phyloP scores from a whole-genome alignment of 306 rosid genomes.

The Argentina anserina region DNA sequence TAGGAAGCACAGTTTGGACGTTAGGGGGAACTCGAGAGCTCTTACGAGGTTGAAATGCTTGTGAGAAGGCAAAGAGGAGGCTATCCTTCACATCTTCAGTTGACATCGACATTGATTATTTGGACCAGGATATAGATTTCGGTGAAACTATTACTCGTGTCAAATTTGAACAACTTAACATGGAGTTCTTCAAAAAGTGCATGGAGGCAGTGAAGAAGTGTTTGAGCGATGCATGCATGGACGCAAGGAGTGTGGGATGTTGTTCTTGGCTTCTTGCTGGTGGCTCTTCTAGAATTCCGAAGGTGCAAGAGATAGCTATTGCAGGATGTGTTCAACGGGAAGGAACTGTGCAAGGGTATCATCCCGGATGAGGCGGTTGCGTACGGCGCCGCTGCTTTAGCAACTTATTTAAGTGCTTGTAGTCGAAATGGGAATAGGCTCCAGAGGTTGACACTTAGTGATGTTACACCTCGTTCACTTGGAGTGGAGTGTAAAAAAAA shows the following conservation, averaged over 20 bases:
- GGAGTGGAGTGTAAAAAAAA: too few species aligned
- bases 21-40: not conserved
- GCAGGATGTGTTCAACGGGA: not conserved
- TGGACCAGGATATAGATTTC: not conserved
- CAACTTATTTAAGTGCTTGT: too few species aligned
- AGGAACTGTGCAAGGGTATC: not conserved
- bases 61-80: not conserved
- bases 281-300: constrained; percentile 4
- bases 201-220: not conserved
- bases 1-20: not conserved
- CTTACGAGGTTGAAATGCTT: not conserved
- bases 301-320: not conserved
- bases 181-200: not conserved
- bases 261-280: not conserved
- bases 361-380: not conserved
- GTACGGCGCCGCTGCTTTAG: not conserved
- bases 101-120: not conserved
- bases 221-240: not conserved
- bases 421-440: too few species aligned
- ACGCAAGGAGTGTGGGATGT: not conserved
- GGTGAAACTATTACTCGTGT: not conserved
- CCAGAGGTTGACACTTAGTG: too few species aligned
- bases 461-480: too few species aligned
- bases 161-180: not conserved
- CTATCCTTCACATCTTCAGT: not conserved